These are phyloP conservation scores for Daedalea quercina DNA, from an alignment of 768 basidiomycete genomes.

Conservation along the genomic window DNA sequence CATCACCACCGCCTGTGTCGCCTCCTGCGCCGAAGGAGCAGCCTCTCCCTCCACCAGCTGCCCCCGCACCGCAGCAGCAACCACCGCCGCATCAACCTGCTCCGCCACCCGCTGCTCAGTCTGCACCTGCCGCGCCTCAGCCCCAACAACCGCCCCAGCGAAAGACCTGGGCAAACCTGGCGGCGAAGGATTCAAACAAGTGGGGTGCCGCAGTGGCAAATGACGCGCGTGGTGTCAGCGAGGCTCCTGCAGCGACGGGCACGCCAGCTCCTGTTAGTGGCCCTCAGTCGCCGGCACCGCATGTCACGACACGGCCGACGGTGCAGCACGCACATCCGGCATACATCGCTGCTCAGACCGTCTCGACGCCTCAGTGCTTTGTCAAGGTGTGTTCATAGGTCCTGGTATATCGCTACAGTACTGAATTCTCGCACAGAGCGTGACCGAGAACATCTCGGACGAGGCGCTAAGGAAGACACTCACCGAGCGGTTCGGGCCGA, in stretches of 20 bases:
- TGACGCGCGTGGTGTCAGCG: constrained; percentile 71
- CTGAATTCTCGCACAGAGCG: constrained; percentile 40
- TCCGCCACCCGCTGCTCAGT: constrained; percentile 24
- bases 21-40: constrained; percentile 23
- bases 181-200: constrained; percentile 73
- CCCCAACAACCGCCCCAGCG: constrained; percentile 45
- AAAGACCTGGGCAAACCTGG: constrained; percentile 89
- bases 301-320: constrained; percentile 29
- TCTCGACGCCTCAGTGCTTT: constrained; percentile 79
- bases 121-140: constrained; percentile 26
- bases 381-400: constrained; percentile 60
- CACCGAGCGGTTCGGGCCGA: constrained; percentile 61
- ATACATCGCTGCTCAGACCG: constrained; percentile 47
- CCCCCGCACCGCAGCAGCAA: constrained; percentile 21
- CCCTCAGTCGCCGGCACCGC: constrained; percentile 29
- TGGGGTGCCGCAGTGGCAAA: constrained; percentile 82
- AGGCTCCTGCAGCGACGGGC: constrained; percentile 43
- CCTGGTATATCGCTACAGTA: neutral
- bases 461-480: constrained; percentile 44
- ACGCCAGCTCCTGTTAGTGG: constrained; percentile 18
- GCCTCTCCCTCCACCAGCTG: constrained; percentile 27
- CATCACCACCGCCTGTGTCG: constrained; percentile 24
- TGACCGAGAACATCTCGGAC: constrained; percentile 58
- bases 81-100: constrained; percentile 28
- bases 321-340: constrained; percentile 38